Evolutionary conservation across 1,284 basidiomycete genomes (phyloP).

Genomic region (Cryptococcus depauperatus): DNA sequence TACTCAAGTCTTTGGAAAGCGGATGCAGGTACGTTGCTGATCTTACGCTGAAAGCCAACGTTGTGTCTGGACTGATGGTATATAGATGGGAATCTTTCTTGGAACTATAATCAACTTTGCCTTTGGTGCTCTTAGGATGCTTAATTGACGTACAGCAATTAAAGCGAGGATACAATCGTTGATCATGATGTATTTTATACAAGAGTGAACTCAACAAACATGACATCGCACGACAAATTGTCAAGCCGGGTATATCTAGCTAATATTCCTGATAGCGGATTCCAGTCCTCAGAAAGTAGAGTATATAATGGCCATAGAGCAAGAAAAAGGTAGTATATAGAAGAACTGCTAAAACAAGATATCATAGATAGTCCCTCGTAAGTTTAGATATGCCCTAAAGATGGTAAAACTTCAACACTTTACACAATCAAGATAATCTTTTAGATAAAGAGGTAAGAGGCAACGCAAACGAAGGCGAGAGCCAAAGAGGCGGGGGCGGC

Average conservation of each 20-base stretch:
- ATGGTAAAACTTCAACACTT: too few species aligned
- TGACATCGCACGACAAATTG: too few species aligned
- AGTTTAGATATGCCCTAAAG: neutral
- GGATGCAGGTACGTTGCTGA: constrained; percentile 34
- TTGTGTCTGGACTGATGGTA: neutral
- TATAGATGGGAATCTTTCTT: constrained; percentile 38
- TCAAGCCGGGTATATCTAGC: too few species aligned
- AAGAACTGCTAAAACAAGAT: constrained; percentile 1
- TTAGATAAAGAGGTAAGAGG: constrained; percentile 23
- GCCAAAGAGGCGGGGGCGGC: constrained; percentile 17
- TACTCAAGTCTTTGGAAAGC: constrained; percentile 34
- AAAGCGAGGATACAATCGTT: too few species aligned
- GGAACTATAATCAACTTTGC: constrained; percentile 37
- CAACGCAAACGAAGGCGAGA: constrained; percentile 19
- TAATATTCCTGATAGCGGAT: too few species aligned
- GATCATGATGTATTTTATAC: too few species aligned
- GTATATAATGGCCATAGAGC: too few species aligned
- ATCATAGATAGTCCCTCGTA: neutral
- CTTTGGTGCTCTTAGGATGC: constrained; percentile 35
- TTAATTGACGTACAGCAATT: too few species aligned
- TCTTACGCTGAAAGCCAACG: neutral
- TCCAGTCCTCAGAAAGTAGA: too few species aligned
- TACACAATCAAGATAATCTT: too few species aligned
- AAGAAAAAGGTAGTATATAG: too few species aligned
- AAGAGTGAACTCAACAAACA: too few species aligned